phyloP scores from a whole-genome alignment of 2,329 filamentous ascomycete species.

The Colletotrichum sp. region DNA sequence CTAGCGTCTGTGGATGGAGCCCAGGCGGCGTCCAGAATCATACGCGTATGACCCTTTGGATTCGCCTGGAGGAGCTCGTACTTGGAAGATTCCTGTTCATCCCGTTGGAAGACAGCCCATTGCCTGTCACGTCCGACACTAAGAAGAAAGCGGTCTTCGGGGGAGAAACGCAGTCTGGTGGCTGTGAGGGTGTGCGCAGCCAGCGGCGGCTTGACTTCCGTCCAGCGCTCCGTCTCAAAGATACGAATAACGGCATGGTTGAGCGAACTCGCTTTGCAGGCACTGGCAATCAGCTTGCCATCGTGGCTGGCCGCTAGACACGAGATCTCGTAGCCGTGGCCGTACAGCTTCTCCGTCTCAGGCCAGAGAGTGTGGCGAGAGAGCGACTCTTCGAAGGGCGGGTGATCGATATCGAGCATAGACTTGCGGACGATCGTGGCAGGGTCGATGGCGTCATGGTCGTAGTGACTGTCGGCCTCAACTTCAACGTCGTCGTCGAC shows the following conservation, averaged over 20 bases:
- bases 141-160: constrained; percentile 75
- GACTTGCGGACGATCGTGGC: constrained; percentile 62
- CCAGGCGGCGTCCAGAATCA: constrained; percentile 93
- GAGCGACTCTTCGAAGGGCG: constrained; percentile 88
- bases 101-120: constrained; percentile 80
- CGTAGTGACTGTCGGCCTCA: constrained; percentile 47
- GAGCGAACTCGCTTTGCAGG: constrained; percentile 88
- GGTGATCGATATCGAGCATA: constrained; percentile 70
- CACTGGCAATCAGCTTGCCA: constrained; percentile 80
- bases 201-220: constrained; percentile 82
- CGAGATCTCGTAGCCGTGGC: constrained; percentile 96
- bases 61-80: constrained; percentile 71
- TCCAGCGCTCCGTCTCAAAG: constrained; percentile 87
- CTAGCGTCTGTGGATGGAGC: constrained; percentile 55
- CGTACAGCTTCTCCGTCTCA: constrained; percentile 95
- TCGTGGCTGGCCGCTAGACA: constrained; percentile 80
- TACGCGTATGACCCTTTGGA: constrained; percentile 85
- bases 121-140: constrained; percentile 92
- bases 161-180: constrained; percentile 80
- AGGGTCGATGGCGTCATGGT: constrained; percentile 60
- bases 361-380: constrained; percentile 94
- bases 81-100: constrained; percentile 31
- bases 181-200: constrained; percentile 87
- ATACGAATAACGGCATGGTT: constrained; percentile 94
- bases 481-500: constrained; percentile 56